A percentile compares a stretch with the other conserved stretches of the same genome.
Conservation (phyloP, 148 eudicot species). For the Nepenthes gracilis region DNA sequence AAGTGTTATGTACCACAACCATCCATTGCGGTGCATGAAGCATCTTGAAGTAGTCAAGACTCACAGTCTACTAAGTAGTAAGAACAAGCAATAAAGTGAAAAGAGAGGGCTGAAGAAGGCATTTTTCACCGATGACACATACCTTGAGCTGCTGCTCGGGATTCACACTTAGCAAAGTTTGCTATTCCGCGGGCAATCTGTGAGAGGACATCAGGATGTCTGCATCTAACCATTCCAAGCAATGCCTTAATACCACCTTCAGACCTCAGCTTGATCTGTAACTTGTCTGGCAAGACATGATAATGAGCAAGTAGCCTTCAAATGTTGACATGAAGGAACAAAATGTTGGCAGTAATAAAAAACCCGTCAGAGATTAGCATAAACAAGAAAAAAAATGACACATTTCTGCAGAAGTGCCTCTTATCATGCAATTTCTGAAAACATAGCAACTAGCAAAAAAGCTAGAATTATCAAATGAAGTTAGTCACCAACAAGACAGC, state of each 20-base stretch:
- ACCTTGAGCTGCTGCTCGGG: slow-evolving; percentile 81
- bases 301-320: background rate
- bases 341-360: background rate
- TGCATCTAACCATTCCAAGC: slow-evolving; percentile 89
- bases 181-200: slow-evolving; percentile 99
- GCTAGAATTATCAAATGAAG: background rate
- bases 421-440: background rate
- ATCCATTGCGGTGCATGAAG: too few relatives aligned
- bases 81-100: too few relatives aligned
- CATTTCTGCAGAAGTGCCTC: too few relatives aligned
- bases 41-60: background rate
- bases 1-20: too few relatives aligned
- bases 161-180: slow-evolving; percentile 96
- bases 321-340: background rate
- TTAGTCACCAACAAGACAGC: too few relatives aligned
- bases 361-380: background rate
- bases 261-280: slow-evolving; percentile 71
- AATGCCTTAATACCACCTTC: slow-evolving; percentile 97
- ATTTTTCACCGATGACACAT: slow-evolving; percentile 15
- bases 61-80: background rate
- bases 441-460: background rate
- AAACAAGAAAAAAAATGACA: background rate
- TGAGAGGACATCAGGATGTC: slow-evolving; percentile 94
- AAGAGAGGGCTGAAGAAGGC: too few relatives aligned
- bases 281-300: slow-evolving; percentile 47